Evolutionary conservation across 139 green algal species (phyloP), one percentile per base, ranked within the genome.

Genomic region (Haematococcus lacustris): DNA sequence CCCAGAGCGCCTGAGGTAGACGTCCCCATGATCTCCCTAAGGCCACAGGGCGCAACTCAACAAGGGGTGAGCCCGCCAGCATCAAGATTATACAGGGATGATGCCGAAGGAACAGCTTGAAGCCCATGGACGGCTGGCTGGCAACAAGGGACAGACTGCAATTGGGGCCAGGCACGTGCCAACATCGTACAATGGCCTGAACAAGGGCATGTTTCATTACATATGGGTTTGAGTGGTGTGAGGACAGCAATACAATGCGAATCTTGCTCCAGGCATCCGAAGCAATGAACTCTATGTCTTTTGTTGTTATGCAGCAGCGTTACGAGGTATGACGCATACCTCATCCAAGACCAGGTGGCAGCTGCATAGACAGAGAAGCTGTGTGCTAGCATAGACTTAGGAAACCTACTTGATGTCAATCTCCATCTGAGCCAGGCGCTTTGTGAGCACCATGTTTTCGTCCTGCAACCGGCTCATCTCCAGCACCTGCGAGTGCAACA

Each of bases 381-480:
- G 21, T 13, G 47, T 13, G 21, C 47, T 57, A 13, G 13, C 17
- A 57, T n/a, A n/a, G 6, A 66, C 21, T 33, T 64, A 39, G 38
- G 13, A 7, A 41, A 69, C 60, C 13, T 50, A 87, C 82, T 74
- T 83, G 25, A 82, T 23, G 65, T 88, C 79, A 0, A 41, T 26
- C 40, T 83, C 80, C 77, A 88, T 76, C 73, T 86, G 74, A 13
- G 62, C 38, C 43, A 84, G 50, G 1, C 83, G 66, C 30, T 65
- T 28, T 23, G 66, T 70, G 75, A 88, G 71, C 53, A 80, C 70
- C 34, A 57, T 70, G 71, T 88, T 88, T n/a, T 88, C 83, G 9
- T 86, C 75, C 25, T 53, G 51, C 75, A 88, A 63, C 33, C 83
- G 77, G 25, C 76, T 51, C 73, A 85, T 73, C 80, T 88, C 83